Conservation (phyloP, 192 early-diverging fungal species). For the Backusella australiensis region DNA sequence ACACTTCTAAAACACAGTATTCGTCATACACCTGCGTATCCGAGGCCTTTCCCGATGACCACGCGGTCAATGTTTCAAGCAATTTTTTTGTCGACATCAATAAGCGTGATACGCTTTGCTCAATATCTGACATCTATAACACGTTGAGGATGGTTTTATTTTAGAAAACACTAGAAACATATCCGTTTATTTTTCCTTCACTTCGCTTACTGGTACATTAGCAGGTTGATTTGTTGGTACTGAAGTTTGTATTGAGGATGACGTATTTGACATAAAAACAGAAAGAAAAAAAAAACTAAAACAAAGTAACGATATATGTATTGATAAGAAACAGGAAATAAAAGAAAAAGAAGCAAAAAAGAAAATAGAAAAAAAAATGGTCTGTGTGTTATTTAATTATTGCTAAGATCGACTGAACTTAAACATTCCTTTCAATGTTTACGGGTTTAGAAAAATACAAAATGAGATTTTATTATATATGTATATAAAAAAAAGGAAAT, state of each 20-base stretch:
- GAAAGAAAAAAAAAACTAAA: background rate
- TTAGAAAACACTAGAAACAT: background rate
- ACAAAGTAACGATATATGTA: background rate
- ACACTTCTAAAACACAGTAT: background rate
- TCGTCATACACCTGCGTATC: background rate
- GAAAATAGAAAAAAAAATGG: background rate
- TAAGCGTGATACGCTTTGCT: background rate
- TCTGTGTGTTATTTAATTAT: background rate
- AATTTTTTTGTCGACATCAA: background rate
- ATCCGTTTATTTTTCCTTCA: background rate
- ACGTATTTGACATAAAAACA: background rate
- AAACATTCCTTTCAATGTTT: background rate
- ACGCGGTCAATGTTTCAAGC: background rate
- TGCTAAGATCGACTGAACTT: background rate
- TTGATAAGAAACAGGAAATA: background rate
- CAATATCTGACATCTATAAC: constrained; percentile 8
- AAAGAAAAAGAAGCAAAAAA: background rate
- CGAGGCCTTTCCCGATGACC: background rate
- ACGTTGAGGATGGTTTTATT: background rate
- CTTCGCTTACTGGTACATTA: background rate
- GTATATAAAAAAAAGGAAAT: too few species aligned
- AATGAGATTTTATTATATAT: background rate
- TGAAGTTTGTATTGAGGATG: background rate
- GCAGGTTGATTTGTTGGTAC: background rate
- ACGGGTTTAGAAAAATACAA: background rate